Base-by-base conservation (phyloP, 345 rosid genomes). In the Erysimum cheiranthoides region DNA sequence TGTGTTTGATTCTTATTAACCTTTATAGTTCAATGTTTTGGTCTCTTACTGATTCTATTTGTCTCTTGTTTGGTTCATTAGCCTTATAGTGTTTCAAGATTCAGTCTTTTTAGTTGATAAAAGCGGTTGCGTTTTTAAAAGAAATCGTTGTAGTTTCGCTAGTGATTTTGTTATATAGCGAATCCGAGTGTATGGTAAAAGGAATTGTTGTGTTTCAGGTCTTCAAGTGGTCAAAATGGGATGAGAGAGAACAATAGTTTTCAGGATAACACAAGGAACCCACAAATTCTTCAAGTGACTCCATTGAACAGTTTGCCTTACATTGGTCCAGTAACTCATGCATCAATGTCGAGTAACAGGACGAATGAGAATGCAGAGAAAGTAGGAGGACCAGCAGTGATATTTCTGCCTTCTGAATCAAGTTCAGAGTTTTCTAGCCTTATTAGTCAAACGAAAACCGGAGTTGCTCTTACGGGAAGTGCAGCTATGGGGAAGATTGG, bases 301-400 rank as follows among this genome's bases (percentile, higher is more conserved):
- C 97, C 97, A 66, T 81, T 91, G 73, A 89, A 84, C 46, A 86
- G 89, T 39, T 43, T 84, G 77, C 97, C 97, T 10, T 91, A 89
- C 72, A 54, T 82, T 11, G 86, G 84, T 81, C 85, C 91, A 45
- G 60, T 83, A 74, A 70, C 66, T 0, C 50, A 56, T 64, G 62
- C 73, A 70, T 50, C 87, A 4, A 27, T 74, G 59, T 78, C 74
- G 1, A 62, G 32, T 28, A 35, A 61, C 49, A 57, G 30, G 49
- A 74, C 67, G 53, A 21, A 66, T 18, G 82, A 78, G 27, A 78
- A 34, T 21, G 67, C 76, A 45, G 82, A 49, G 18, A 81, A 64
- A 70, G 42, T 25, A 63, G 82, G 59, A 66, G 83, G 85, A 6
- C 86, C 90, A 54, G 78, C 85, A 9, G 17, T 85, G 73, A 69